Evolutionary conservation across 2,329 filamentous ascomycete species (phyloP).

Genomic region (Exophiala mesophila): DNA sequence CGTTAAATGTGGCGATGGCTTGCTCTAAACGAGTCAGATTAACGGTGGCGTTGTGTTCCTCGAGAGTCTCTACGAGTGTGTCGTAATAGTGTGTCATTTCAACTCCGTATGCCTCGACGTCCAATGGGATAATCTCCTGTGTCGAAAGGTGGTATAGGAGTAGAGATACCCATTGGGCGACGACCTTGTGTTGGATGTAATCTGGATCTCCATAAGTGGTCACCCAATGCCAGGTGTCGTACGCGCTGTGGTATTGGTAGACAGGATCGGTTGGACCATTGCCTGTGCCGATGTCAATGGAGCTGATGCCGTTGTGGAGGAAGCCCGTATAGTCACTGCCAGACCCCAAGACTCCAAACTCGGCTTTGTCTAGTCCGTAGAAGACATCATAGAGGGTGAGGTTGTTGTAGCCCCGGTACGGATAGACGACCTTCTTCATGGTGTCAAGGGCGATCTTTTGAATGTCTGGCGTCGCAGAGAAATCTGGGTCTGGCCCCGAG

Average conservation of each 20-base stretch:
- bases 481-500: constrained; percentile 38
- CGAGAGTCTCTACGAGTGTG: constrained; percentile 29
- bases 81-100: constrained; percentile 34
- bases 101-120: constrained; percentile 36
- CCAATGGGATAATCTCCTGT: constrained; percentile 37
- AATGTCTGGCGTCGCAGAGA: constrained; percentile 39
- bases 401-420: constrained; percentile 34
- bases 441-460: constrained; percentile 33
- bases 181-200: constrained; percentile 46
- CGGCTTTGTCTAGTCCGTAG: constrained; percentile 31
- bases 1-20: constrained; percentile 36
- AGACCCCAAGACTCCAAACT: constrained; percentile 41
- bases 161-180: constrained; percentile 45
- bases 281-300: constrained; percentile 40
- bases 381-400: constrained; percentile 45
- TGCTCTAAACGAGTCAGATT: constrained; percentile 27
- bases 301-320: constrained; percentile 39
- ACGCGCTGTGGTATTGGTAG: constrained; percentile 47
- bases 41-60: constrained; percentile 28
- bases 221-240: constrained; percentile 51
- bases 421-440: constrained; percentile 41
- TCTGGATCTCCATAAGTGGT: constrained; percentile 47
- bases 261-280: constrained; percentile 37
- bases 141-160: constrained; percentile 40
- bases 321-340: constrained; percentile 47